Percentiles rank a stretch among this genome's conserved stretches.
These are phyloP conservation scores for Uronychia setigera DNA, from an alignment of 73 alveolate genomes.

Conservation along the genomic window DNA sequence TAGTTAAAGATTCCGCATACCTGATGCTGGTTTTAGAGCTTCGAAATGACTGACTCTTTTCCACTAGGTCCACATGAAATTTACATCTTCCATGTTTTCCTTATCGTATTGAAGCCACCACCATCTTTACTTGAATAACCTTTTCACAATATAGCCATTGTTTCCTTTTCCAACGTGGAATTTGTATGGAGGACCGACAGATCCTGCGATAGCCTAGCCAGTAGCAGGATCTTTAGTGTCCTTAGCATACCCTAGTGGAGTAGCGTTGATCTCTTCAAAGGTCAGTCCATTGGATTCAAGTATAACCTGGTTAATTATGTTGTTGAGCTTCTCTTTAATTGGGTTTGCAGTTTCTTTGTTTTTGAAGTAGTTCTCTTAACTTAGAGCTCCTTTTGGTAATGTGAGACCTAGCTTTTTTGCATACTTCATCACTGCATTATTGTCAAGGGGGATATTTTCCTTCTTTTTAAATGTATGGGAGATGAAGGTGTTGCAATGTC, in stretches of 20 bases:
- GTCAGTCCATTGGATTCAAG: not conserved
- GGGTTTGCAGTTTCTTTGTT: slow-evolving; percentile 19
- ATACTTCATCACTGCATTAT: not conserved
- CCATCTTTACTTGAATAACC: slow-evolving; percentile 46
- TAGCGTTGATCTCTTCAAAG: not conserved
- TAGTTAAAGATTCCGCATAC: not conserved
- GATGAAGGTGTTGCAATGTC: not conserved
- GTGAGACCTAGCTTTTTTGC: not conserved
- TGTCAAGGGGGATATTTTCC: not conserved
- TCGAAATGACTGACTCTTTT: slow-evolving; percentile 14
- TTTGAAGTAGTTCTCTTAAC: not conserved
- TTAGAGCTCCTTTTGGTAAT: not conserved
- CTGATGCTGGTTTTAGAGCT: not conserved
- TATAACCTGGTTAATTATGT: not conserved
- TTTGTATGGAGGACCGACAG: slow-evolving; percentile 10
- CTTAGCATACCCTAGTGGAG: not conserved
- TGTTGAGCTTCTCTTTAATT: slow-evolving; percentile 36
- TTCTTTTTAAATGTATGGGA: not conserved
- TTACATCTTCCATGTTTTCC: slow-evolving; percentile 52
- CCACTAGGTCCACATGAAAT: slow-evolving; percentile 71
- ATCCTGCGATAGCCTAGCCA: not conserved
- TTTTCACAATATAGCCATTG: slow-evolving; percentile 30
- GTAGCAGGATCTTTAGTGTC: not conserved
- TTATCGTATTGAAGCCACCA: slow-evolving; percentile 52
- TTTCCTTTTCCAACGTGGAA: slow-evolving; percentile 52